Conservation (phyloP, 2,329 filamentous ascomycete genomes). For the Aplosporella prunicola region DNA sequence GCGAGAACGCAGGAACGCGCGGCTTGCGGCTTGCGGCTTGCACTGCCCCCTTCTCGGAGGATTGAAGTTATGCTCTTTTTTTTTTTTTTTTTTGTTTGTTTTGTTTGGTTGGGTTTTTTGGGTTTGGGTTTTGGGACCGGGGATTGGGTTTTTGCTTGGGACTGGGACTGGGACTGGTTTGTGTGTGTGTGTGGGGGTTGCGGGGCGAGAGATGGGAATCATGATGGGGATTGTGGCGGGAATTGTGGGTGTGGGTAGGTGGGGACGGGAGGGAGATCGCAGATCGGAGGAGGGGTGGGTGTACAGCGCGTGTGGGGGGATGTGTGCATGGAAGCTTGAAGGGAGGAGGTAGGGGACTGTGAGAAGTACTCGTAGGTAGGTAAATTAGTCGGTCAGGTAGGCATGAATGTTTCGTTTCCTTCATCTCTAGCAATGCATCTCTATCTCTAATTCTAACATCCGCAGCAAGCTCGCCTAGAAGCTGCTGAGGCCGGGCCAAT, state of each 20-base stretch:
- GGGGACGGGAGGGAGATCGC: neutral
- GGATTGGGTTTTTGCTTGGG: too few relatives aligned
- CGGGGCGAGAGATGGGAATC: too few relatives aligned
- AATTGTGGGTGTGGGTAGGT: neutral
- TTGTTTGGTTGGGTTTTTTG: too few relatives aligned
- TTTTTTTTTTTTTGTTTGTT: too few relatives aligned
- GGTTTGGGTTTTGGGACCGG: too few relatives aligned
- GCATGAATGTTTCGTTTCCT: neutral
- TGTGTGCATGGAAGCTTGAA: neutral
- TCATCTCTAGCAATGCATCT: neutral
- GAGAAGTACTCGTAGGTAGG: neutral
- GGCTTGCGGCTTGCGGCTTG: too few relatives aligned
- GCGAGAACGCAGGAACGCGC: too few relatives aligned
- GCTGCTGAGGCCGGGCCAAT: constrained; percentile 5
- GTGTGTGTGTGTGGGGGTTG: too few relatives aligned
- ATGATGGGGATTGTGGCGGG: too few relatives aligned
- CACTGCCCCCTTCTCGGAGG: too few relatives aligned
- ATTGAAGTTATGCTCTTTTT: too few relatives aligned
- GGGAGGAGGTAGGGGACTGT: neutral
- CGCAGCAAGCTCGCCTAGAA: neutral
- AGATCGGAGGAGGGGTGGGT: neutral
- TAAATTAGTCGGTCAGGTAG: neutral
- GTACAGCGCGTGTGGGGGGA: neutral
- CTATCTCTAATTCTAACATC: neutral
- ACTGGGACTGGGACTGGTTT: too few relatives aligned